Evolutionary conservation across 2,329 filamentous ascomycete genomes (phyloP), one percentile per base, ranked within the genome.

Genomic region (Meredithiella fracta): DNA sequence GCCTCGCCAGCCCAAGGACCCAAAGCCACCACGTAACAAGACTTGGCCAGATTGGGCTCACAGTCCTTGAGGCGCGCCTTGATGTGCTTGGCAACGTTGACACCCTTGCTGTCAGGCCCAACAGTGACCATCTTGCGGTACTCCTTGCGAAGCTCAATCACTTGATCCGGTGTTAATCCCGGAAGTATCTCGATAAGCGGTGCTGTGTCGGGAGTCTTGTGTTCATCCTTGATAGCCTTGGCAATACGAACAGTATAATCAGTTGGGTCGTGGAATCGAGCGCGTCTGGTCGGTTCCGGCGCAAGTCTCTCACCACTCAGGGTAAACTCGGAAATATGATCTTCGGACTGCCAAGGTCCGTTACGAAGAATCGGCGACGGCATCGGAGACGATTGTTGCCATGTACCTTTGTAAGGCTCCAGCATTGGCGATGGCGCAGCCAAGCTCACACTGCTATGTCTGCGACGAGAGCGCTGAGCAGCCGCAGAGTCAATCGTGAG

Each of bases 321-420:
- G 0, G 79, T 76, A 14, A 80, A 67, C 29, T 73, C 67, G 2
- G 58, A 55, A 26, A 58, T 56, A 3, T 53, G 37, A 51, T 61
- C 56, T 11, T 58, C 57, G 2, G 29, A 50, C 50, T 58, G 57
- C 22, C 57, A 53, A 17, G 72, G 64, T 1, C 72, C 69, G 34
- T 57, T 56, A 42, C 57, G 51, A 8, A 59, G 26, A 23, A 90
- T 72, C 0, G 90, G 87, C 0, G 89, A 89, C 0, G 90, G 90
- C 87, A 96, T 95, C 0, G 91, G 90, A 0, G 90, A 95, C 63
- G 94, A 86, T 58, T 86, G 87, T 68, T 97, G 91, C 63, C 94
- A 97, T 0, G 90, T 95, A 40, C 91, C 91, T 60, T 83, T 85
- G 68, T 97, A 97, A 0, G 92, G 83, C 69, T 97, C 91, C 1